These are phyloP conservation scores for Neurospora discreta DNA, from an alignment of 495 filamentous ascomycete genomes.

Conservation along the genomic window DNA sequence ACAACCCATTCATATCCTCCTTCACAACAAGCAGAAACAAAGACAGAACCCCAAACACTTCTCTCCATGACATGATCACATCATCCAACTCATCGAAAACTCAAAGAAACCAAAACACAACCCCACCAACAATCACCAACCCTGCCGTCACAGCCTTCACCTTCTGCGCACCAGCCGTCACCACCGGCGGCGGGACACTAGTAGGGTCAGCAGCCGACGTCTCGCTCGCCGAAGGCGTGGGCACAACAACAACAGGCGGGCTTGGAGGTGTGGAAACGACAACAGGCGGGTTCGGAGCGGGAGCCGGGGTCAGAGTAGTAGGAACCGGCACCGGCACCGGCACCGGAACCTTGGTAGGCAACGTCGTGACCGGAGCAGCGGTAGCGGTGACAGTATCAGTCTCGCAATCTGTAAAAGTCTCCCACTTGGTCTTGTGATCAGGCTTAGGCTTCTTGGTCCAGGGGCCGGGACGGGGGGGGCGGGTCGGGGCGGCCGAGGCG, in stretches of 20 bases:
- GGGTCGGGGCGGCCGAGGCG: not conserved
- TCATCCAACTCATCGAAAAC: not conserved
- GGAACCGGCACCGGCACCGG: not conserved
- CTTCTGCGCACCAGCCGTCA: not conserved
- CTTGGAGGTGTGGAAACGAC: not conserved
- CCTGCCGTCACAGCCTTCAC: constrained; percentile 5
- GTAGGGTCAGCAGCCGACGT: not conserved
- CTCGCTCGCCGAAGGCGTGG: not conserved
- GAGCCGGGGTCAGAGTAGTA: not conserved
- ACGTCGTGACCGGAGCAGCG: not conserved
- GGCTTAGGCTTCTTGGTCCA: not conserved
- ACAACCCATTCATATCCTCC: not conserved
- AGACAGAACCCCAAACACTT: not conserved
- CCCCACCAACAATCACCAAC: constrained; percentile 4
- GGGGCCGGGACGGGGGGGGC: not conserved
- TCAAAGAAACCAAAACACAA: constrained; percentile 5
- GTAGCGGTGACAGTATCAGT: not conserved
- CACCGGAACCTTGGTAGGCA: not conserved
- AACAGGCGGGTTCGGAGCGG: not conserved
- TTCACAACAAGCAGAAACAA: not conserved
- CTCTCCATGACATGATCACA: not conserved
- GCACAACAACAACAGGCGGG: not conserved
- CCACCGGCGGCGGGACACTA: not conserved
- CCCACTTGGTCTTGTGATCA: not conserved
- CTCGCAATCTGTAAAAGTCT: not conserved